phyloP scores from a whole-genome alignment of 768 basidiomycete genomes.

The Termitomyces sp. region DNA sequence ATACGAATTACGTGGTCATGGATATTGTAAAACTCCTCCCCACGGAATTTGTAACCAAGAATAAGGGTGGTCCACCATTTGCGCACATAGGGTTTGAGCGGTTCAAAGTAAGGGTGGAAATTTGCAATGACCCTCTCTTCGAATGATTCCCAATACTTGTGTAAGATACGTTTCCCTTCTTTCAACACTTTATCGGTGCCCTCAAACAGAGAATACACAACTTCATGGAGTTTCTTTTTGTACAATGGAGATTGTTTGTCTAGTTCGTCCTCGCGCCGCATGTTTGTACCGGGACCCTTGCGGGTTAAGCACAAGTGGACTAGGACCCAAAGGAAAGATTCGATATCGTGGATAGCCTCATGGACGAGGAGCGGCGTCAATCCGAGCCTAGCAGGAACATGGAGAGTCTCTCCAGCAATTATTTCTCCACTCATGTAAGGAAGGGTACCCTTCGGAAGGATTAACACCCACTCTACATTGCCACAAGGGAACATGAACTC shows the following conservation, averaged over 20 bases:
- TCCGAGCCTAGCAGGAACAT: not conserved
- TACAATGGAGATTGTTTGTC: not conserved
- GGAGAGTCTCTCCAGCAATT: not conserved
- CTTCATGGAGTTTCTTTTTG: not conserved
- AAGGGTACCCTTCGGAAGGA: not conserved
- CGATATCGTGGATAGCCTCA: conserved; percentile 13
- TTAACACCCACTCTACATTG: not conserved
- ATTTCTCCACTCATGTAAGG: not conserved
- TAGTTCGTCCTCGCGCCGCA: not conserved
- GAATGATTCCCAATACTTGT: not conserved
- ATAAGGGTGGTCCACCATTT: conserved; percentile 1
- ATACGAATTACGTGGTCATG: not conserved
- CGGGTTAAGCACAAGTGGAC: conserved; percentile 13
- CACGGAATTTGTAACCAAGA: not conserved
- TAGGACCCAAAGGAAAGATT: conserved; percentile 19
- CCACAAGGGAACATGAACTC: not conserved
- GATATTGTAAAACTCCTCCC: not conserved
- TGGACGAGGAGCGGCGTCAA: not conserved
- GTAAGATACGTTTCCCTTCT: not conserved
- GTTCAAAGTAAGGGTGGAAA: not conserved
- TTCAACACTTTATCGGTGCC: not conserved
- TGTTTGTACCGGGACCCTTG: conserved; percentile 9
- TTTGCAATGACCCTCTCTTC: not conserved
- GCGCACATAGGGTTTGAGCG: not conserved
- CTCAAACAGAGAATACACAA: not conserved